A percentile compares a stretch with the other conserved stretches of the same genome.
These are phyloP conservation scores for Pascua guehoae DNA, from an alignment of 1,284 basidiomycete genomes.

Conservation along the genomic window DNA sequence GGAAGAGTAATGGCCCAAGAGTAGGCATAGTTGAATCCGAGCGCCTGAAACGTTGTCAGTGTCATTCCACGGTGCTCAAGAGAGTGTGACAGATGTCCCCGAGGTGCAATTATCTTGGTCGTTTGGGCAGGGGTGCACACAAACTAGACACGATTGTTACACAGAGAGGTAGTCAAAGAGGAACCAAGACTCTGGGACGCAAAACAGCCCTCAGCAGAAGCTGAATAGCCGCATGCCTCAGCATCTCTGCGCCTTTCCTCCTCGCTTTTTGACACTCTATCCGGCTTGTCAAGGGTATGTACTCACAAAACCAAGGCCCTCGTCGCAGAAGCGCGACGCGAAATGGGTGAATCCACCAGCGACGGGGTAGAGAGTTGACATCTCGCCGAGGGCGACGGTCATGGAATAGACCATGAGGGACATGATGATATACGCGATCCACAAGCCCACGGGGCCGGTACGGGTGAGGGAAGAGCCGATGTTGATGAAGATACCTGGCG, in stretches of 20 bases:
- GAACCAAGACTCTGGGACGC: too few species aligned
- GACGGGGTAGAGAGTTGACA: constrained; percentile 49
- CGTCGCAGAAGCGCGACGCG: constrained; percentile 54
- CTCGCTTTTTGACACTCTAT: too few species aligned
- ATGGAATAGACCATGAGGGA: constrained; percentile 44
- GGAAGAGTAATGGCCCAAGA: constrained; percentile 40
- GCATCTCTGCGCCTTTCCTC: too few species aligned
- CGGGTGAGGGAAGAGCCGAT: constrained; percentile 50
- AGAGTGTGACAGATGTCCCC: too few species aligned
- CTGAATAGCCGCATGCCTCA: too few species aligned
- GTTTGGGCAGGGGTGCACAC: too few species aligned
- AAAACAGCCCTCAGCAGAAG: too few species aligned
- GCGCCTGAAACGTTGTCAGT: constrained; percentile 1
- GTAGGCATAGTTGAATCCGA: constrained; percentile 39
- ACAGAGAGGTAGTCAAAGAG: too few species aligned
- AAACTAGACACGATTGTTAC: too few species aligned
- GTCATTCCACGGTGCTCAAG: too few species aligned
- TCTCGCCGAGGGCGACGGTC: constrained; percentile 50
- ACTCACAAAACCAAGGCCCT: constrained; percentile 51
- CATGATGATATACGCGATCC: constrained; percentile 47
- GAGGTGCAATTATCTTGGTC: too few species aligned
- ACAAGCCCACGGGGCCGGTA: constrained; percentile 52
- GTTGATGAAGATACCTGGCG: constrained; percentile 52
- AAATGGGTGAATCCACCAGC: constrained; percentile 48
- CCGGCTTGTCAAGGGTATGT: neutral